Conservation (phyloP, 208 protist genomes). For the Trypanosoma avium region DNA sequence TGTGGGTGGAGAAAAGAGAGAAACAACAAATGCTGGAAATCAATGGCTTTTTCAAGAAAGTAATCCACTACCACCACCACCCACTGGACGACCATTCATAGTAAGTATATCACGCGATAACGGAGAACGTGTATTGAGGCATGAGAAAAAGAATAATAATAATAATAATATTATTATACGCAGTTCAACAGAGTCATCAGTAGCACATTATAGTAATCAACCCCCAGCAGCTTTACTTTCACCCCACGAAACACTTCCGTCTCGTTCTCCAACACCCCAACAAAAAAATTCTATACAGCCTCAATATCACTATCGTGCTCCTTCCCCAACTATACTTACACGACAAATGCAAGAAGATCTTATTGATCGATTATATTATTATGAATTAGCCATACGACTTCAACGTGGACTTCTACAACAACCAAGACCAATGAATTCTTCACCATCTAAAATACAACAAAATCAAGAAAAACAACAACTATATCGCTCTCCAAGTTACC, state of each 20-base stretch:
- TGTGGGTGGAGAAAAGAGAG: neutral
- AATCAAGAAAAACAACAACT: neutral
- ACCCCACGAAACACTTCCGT: no score
- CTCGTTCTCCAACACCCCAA: neutral
- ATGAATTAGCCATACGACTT: neutral
- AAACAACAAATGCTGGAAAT: no score
- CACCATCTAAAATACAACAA: neutral
- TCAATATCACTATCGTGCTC: neutral
- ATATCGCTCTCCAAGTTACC: no score
- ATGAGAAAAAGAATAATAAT: no score
- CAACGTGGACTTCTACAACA: neutral
- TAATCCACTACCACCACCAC: neutral
- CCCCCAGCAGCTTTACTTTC: no score
- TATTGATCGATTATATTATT: constrained; percentile 6
- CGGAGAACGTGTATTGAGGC: no score
- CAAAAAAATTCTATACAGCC: neutral
- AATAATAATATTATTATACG: neutral
- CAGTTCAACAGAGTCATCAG: neutral
- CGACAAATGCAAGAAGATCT: constrained; percentile 7
- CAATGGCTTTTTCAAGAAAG: neutral
- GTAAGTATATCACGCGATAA: no score
- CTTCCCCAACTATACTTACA: neutral
- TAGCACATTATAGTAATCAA: no score
- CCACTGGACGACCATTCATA: neutral
- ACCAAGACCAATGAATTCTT: no score